A percentile compares a stretch with the other conserved stretches of the same genome.
phyloP scores from a whole-genome alignment of 73 alveolate species.

The Breviolum minutum region DNA sequence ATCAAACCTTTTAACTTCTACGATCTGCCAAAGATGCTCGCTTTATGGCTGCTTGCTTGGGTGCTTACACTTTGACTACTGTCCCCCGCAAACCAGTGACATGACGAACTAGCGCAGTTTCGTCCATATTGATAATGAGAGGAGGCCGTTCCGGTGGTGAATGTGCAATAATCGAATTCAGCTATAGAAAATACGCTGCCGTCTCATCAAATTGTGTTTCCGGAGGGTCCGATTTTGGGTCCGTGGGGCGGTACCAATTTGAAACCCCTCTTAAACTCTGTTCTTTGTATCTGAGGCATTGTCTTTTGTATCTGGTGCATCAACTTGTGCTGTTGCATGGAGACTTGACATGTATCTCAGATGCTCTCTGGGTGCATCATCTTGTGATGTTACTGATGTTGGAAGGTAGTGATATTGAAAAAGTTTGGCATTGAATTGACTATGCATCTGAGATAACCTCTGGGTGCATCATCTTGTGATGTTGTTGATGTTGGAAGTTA shows the following conservation, averaged over 20 bases:
- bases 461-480: too few relatives aligned
- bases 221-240: slow-evolving; percentile 8
- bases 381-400: too few relatives aligned
- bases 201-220: not conserved
- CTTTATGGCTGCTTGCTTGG: not conserved
- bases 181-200: slow-evolving; percentile 14
- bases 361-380: too few relatives aligned
- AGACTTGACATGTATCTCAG: too few relatives aligned
- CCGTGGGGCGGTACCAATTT: slow-evolving; percentile 3
- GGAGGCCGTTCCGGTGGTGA: not conserved
- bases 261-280: not conserved
- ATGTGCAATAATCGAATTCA: not conserved
- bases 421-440: too few relatives aligned
- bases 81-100: slow-evolving; percentile 26
- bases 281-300: not conserved
- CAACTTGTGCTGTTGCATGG: not conserved
- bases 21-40: slow-evolving; percentile 6
- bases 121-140: slow-evolving; percentile 26
- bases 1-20: not conserved
- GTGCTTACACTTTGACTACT: not conserved
- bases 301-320: not conserved
- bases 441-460: too few relatives aligned
- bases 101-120: slow-evolving; percentile 9
- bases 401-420: too few relatives aligned
- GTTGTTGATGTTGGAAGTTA: too few relatives aligned